A percentile compares a stretch with the other conserved stretches of the same genome.
These are phyloP conservation scores for Phytophthora vignae DNA, from an alignment of 352 stramenopile genomes.

Conservation along the genomic window DNA sequence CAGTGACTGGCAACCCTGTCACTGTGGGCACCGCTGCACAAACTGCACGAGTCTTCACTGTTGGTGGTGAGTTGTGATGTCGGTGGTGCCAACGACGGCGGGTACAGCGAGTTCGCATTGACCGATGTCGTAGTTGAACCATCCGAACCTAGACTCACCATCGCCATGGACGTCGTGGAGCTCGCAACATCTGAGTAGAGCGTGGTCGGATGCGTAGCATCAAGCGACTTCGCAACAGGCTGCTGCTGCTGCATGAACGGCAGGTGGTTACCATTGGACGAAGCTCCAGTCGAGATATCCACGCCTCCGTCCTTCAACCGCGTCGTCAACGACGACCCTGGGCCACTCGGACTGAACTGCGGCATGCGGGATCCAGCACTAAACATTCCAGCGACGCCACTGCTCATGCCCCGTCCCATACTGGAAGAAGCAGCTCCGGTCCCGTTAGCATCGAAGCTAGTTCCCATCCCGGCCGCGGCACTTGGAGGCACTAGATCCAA, in stretches of 20 bases:
- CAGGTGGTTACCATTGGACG: conserved; percentile 33
- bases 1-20: conserved; percentile 65
- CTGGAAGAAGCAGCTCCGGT: conserved; percentile 26
- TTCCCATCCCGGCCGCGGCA: conserved; percentile 16
- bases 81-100: conserved; percentile 31
- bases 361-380: conserved; percentile 38
- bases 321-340: conserved; percentile 37
- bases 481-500: conserved; percentile 39
- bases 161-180: conserved; percentile 43
- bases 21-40: conserved; percentile 56
- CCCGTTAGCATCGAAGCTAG: conserved; percentile 36
- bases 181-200: conserved; percentile 43
- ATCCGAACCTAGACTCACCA: conserved; percentile 42
- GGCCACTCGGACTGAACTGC: conserved; percentile 34
- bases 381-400: conserved; percentile 37
- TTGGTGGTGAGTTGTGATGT: conserved; percentile 27
- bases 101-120: conserved; percentile 42
- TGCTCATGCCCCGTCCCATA: conserved; percentile 39
- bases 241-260: conserved; percentile 45
- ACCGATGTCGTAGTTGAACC: conserved; percentile 29
- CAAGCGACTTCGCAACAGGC: conserved; percentile 29
- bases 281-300: conserved; percentile 36
- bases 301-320: conserved; percentile 42
- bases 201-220: conserved; percentile 34
- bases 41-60: conserved; percentile 42